These are phyloP conservation scores for Trichoderma pleuroti DNA, from an alignment of 2,329 filamentous ascomycete genomes.

Conservation along the genomic window DNA sequence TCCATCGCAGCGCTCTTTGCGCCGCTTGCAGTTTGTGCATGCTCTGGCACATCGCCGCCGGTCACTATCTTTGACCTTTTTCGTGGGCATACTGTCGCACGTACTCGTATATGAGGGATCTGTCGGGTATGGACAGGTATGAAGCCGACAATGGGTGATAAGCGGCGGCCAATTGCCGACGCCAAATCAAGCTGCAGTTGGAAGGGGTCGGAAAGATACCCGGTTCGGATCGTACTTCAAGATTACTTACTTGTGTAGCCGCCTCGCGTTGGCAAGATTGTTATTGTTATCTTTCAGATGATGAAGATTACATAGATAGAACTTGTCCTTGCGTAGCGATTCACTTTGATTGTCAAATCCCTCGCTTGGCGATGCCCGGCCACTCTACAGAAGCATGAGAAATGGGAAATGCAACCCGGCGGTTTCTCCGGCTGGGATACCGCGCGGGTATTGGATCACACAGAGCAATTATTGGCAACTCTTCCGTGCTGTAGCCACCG, in stretches of 20 bases:
- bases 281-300: neutral
- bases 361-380: neutral
- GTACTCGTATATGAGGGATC: no score
- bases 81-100: neutral
- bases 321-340: neutral
- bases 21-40: constrained; percentile 1
- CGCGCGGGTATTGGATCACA: neutral
- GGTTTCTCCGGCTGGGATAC: neutral
- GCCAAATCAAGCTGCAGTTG: neutral
- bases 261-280: neutral
- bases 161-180: neutral
- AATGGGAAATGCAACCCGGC: neutral
- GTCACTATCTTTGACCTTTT: neutral
- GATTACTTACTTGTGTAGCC: neutral
- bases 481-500: neutral
- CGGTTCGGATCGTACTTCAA: neutral
- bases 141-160: neutral
- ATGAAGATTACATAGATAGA: neutral
- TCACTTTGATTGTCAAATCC: neutral
- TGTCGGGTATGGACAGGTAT: neutral
- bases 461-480: neutral
- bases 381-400: neutral
- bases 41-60: neutral
- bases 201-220: neutral
- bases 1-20: constrained; percentile 2